These are phyloP conservation scores for Sodiomyces alkalinus DNA, from an alignment of 2,329 filamentous ascomycete species.

Conservation along the genomic window DNA sequence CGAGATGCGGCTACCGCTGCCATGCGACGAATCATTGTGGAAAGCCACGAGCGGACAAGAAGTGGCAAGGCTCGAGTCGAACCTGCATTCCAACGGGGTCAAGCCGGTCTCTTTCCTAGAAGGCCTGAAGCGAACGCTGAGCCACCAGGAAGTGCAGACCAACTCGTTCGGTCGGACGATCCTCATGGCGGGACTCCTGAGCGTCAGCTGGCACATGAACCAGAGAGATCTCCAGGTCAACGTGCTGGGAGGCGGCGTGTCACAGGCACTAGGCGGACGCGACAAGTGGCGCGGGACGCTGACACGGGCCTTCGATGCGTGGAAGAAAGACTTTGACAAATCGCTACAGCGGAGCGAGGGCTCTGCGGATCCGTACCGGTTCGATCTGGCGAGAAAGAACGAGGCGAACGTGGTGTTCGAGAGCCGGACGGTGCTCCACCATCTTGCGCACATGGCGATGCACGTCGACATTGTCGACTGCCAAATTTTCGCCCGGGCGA, in stretches of 20 bases:
- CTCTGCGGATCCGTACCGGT: slow-evolving; percentile 37
- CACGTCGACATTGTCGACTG: slow-evolving; percentile 96
- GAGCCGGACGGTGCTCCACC: slow-evolving; percentile 76
- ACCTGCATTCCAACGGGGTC: slow-evolving; percentile 63
- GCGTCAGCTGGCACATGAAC: slow-evolving; percentile 95
- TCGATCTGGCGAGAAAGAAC: slow-evolving; percentile 44
- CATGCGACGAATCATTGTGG: slow-evolving; percentile 89
- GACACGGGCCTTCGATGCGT: slow-evolving; percentile 79
- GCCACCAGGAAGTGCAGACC: slow-evolving; percentile 71
- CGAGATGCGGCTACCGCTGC: slow-evolving; percentile 79
- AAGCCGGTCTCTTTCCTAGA: slow-evolving; percentile 82
- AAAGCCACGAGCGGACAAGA: slow-evolving; percentile 77
- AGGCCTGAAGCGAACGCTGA: slow-evolving; percentile 76
- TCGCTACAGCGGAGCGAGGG: slow-evolving; percentile 48
- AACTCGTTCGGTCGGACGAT: slow-evolving; percentile 89
- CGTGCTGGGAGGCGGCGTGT: slow-evolving; percentile 58
- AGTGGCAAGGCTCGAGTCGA: slow-evolving; percentile 70
- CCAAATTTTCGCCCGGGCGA: slow-evolving; percentile 86
- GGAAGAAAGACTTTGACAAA: slow-evolving; percentile 85
- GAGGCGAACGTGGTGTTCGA: slow-evolving; percentile 58
- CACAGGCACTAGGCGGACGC: slow-evolving; percentile 65
- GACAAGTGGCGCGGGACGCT: slow-evolving; percentile 84
- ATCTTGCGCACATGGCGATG: slow-evolving; percentile 94
- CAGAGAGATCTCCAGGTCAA: slow-evolving; percentile 88
- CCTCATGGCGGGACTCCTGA: slow-evolving; percentile 84